Percentiles rank a stretch among this genome's conserved stretches.
Conservation (phyloP, 1,284 basidiomycete genomes). For the Limonomyces culmigenus region DNA sequence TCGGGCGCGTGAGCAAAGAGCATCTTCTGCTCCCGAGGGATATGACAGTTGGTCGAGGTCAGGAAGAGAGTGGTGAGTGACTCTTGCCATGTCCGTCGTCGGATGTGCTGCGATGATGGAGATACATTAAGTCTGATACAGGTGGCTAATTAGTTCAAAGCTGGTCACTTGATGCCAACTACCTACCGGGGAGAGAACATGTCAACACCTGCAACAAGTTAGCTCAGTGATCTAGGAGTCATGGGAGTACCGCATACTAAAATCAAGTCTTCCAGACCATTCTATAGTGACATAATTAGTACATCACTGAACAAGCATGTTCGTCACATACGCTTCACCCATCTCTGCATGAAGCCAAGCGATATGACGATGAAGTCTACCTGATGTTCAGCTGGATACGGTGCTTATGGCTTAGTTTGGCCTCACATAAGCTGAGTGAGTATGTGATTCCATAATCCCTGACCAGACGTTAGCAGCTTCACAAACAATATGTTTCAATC, state of each 20-base stretch:
- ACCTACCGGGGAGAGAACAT: slow-evolving; percentile 57
- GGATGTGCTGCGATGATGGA: slow-evolving; percentile 42
- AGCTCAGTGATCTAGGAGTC: too few relatives aligned
- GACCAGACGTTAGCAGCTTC: slow-evolving; percentile 2
- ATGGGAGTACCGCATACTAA: slow-evolving; percentile 35
- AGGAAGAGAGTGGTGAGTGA: slow-evolving; percentile 54
- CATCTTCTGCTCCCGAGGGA: slow-evolving; percentile 45
- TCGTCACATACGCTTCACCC: slow-evolving; percentile 40
- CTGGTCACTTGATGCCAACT: neutral
- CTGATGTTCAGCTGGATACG: slow-evolving; percentile 3
- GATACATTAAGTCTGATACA: slow-evolving; percentile 40
- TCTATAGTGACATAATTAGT: slow-evolving; percentile 18
- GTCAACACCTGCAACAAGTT: slow-evolving; percentile 50
- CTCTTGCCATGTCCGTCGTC: slow-evolving; percentile 73
- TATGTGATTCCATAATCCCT: slow-evolving; percentile 56
- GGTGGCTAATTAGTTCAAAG: slow-evolving; percentile 1
- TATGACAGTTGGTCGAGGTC: slow-evolving; percentile 39
- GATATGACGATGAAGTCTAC: slow-evolving; percentile 53
- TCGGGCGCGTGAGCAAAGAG: slow-evolving; percentile 39
- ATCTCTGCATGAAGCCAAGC: slow-evolving; percentile 26
- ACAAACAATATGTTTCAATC: neutral
- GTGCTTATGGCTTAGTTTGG: too few relatives aligned
- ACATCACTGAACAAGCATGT: slow-evolving; percentile 2
- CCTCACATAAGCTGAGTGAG: slow-evolving; percentile 40
- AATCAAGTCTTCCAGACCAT: slow-evolving; percentile 50